Conservation (phyloP, 768 basidiomycete genomes). For the Gyrodon lividus region DNA sequence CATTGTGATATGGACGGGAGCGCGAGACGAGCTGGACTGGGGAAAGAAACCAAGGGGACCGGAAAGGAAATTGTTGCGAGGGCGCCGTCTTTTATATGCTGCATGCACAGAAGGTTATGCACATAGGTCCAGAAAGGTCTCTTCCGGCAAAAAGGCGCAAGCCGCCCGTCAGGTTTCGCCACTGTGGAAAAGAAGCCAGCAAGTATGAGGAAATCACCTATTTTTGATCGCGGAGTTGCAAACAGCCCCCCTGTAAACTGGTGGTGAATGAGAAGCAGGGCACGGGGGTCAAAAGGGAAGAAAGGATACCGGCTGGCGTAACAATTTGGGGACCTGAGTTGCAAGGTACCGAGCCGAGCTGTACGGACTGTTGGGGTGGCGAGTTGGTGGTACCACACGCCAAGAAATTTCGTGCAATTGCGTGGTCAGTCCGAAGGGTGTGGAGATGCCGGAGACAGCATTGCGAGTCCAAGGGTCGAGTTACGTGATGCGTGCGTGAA, state of each 20-base stretch:
- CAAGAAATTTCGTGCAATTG: not conserved
- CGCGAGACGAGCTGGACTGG: slow-evolving; percentile 12
- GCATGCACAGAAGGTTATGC: slow-evolving; percentile 19
- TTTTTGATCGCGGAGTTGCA: slow-evolving; percentile 32
- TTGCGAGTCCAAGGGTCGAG: not conserved
- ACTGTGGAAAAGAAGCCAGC: slow-evolving; percentile 25
- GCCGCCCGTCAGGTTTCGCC: slow-evolving; percentile 17
- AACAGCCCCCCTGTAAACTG: slow-evolving; percentile 4
- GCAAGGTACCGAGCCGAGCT: slow-evolving; percentile 9
- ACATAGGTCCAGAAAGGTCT: slow-evolving; percentile 17
- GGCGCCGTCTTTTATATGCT: slow-evolving; percentile 18
- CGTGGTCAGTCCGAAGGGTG: not conserved
- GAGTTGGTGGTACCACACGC: slow-evolving; percentile 3
- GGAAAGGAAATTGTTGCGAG: slow-evolving; percentile 2
- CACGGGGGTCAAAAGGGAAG: slow-evolving; percentile 2
- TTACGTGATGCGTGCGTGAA: slow-evolving; percentile 15
- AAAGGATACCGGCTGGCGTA: not conserved
- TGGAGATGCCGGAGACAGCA: not conserved
- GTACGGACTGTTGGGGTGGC: slow-evolving; percentile 1
- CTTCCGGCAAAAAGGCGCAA: slow-evolving; percentile 25
- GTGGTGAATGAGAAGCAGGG: slow-evolving; percentile 1
- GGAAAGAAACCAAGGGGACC: not conserved
- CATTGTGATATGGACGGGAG: slow-evolving; percentile 9
- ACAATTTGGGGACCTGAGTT: slow-evolving; percentile 1
- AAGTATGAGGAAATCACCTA: slow-evolving; percentile 24